Conservation (phyloP, 805 yeast species). For the Candida hungchunana region DNA sequence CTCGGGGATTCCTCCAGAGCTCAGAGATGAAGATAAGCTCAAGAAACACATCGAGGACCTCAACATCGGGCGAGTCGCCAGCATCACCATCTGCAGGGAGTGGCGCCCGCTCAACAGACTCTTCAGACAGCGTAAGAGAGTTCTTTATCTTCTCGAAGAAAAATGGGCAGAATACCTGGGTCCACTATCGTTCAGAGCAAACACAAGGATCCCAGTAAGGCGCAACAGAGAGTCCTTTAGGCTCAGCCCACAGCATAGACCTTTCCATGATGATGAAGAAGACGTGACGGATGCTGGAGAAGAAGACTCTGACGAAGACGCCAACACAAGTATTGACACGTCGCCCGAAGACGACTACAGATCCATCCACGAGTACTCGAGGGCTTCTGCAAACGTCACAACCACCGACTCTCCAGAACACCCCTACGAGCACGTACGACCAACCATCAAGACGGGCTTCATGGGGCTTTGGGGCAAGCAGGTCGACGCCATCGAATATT, state of each 20-base stretch:
- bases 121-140: conserved; percentile 50
- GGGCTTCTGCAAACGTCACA: conserved; percentile 17
- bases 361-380: conserved; percentile 21
- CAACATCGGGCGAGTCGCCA: conserved; percentile 74
- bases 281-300: conserved; percentile 13
- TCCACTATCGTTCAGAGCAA: conserved; percentile 23
- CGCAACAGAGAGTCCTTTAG: conserved; percentile 24
- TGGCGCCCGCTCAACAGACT: conserved; percentile 74
- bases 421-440: conserved; percentile 43
- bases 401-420: conserved; percentile 13
- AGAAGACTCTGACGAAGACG: conserved; percentile 6
- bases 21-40: conserved; percentile 67
- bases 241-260: conserved; percentile 14
- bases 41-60: conserved; percentile 72
- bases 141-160: conserved; percentile 58
- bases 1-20: conserved; percentile 82
- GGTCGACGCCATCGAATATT: conserved; percentile 80
- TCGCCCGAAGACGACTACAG: conserved; percentile 19
- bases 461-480: conserved; percentile 60
- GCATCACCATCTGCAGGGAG: conserved; percentile 77
- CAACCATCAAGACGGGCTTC: conserved; percentile 55
- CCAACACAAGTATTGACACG: conserved; percentile 5
- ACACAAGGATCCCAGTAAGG: conserved; percentile 21
- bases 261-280: conserved; percentile 10
- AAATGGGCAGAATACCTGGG: conserved; percentile 71